phyloP scores from a whole-genome alignment of 1,284 basidiomycete species.

The Sutorius eximius region DNA sequence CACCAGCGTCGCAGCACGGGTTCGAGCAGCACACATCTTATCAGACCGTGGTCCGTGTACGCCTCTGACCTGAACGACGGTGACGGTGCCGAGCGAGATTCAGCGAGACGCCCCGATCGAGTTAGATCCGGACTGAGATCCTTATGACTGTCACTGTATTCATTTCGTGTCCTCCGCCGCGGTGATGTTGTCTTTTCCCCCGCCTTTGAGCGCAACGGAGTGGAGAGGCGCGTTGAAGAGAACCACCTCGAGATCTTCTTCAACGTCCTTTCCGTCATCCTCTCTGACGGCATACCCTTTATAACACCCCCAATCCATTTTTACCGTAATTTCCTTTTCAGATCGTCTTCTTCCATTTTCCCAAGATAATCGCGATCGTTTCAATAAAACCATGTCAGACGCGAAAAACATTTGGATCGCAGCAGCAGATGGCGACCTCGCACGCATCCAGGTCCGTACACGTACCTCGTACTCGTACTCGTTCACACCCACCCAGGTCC shows the following conservation, averaged over 20 bases:
- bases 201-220: background rate
- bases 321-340: conserved; percentile 29
- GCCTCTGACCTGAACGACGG: conserved; percentile 1
- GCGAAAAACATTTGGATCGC: conserved; percentile 89
- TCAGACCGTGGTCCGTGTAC: conserved; percentile 3
- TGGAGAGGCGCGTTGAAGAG: background rate
- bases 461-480: no score
- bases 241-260: conserved; percentile 12
- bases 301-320: conserved; percentile 1
- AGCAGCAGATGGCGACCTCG: conserved; percentile 80
- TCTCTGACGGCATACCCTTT: conserved; percentile 16
- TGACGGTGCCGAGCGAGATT: conserved; percentile 28
- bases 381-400: conserved; percentile 18
- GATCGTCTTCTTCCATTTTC: conserved; percentile 15
- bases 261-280: background rate
- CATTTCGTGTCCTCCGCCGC: conserved; percentile 10
- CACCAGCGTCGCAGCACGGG: conserved; percentile 7
- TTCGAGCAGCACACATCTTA: background rate
- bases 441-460: conserved; percentile 44
- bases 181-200: background rate
- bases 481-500: conserved; percentile 39
- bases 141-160: background rate
- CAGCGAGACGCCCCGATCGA: conserved; percentile 24
- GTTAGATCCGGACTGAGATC: conserved; percentile 34
- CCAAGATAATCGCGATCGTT: conserved; percentile 24